phyloP scores from a whole-genome alignment of 2,329 filamentous ascomycete genomes.

The Cladobotryum protrusum region DNA sequence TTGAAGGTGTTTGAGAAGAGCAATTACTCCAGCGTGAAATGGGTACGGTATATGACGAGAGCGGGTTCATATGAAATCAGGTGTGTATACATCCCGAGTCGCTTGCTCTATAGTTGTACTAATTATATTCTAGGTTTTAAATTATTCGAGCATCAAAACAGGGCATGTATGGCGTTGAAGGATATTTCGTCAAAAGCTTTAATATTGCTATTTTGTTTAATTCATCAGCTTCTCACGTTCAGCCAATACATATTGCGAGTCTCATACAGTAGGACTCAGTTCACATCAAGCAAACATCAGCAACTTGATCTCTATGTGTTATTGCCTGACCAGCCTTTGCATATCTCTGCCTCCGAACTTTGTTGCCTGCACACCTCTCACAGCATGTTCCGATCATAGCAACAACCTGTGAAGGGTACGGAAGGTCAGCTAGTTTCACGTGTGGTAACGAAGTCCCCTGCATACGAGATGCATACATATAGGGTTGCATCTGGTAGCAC shows the following conservation, averaged over 20 bases:
- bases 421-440: too few species aligned
- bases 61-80: slow-evolving; percentile 97
- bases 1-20: slow-evolving; percentile 99
- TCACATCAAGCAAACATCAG: too few species aligned
- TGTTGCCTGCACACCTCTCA: too few species aligned
- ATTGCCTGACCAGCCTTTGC: not conserved
- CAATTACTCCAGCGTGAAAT: slow-evolving; percentile 98
- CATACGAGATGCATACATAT: too few species aligned
- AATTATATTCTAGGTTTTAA: slow-evolving; percentile 27
- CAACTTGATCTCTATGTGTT: too few species aligned
- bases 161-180: slow-evolving; percentile 15
- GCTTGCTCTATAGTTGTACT: not conserved
- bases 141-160: slow-evolving; percentile 12
- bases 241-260: not conserved
- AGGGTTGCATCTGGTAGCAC: too few species aligned
- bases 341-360: not conserved
- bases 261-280: not conserved
- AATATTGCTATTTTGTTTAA: slow-evolving; percentile 10
- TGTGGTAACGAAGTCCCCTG: too few species aligned
- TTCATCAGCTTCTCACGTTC: not conserved
- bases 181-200: slow-evolving; percentile 11
- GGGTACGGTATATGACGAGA: slow-evolving; percentile 98
- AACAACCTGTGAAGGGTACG: too few species aligned
- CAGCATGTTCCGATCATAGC: too few species aligned
- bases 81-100: slow-evolving; percentile 36